Evolutionary conservation across 352 stramenopile genomes (phyloP), one percentile per base, ranked within the genome.

Genomic region (Albugo candida): DNA sequence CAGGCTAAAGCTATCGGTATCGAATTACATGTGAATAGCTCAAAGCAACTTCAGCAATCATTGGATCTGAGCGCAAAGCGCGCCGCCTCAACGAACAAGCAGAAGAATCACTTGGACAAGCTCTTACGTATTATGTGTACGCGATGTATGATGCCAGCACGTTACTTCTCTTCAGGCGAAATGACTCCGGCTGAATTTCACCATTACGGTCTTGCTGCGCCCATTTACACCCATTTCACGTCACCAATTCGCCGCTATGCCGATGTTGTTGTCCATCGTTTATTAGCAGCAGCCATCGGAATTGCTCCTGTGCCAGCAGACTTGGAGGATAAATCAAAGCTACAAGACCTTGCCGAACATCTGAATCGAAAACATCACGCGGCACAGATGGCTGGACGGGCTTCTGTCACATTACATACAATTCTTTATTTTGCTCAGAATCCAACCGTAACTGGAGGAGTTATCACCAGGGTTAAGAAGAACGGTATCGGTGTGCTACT

Each of bases 201-300:
- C 52, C 96, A 99, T 67, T 99, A 99, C 60, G 89, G 96, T 31
- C 74, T 99, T 11, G 95, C 95, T 11, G 93, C 94, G 10, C 88
- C 92, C 5, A 96, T 99, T 20, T 99, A 99, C 67, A 99, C 95
- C 31, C 95, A 99, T 65, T 99, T 99, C 58, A 99, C 96, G 24
- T 97, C 88, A n/a, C 96, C 96, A 3, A 99, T 99, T 64, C 79
- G 88, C 47, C 80, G 89, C 3, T 87, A 99, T 66, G 93, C 95
- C 0, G 96, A 99, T 64, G 88, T 99, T 14, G 89, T 98, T 40
- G 95, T 99, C 17, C 96, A 99, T 64, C 88, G 96, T 0, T 58
- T 99, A 16, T 62, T 99, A 2, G 93, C 92, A 31, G 95, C 95
- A 11, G 84, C 93, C 18, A 97, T 99, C 46, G 89, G 88, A 14